Percentiles rank a stretch among this genome's conserved stretches.
Evolutionary conservation across 2,329 filamentous ascomycete species (phyloP).

Genomic region (Pyricularia sp.): DNA sequence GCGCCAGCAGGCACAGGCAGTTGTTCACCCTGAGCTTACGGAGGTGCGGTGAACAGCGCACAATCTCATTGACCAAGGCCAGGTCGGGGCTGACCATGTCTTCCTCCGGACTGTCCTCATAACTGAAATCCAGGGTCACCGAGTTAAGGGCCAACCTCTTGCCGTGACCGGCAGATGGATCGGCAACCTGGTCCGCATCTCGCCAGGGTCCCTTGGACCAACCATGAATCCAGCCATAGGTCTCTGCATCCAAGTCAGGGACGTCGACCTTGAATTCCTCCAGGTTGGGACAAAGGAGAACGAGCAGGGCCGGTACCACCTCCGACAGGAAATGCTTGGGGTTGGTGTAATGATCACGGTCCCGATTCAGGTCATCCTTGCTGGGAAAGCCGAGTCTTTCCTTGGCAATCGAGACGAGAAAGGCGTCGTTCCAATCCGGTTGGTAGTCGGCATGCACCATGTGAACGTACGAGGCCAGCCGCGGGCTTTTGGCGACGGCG

Average conservation of each 20-base stretch:
- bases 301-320: background rate
- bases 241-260: background rate
- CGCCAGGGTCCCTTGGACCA: background rate
- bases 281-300: background rate
- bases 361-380: background rate
- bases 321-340: background rate
- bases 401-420: background rate
- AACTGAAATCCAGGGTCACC: background rate
- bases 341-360: background rate
- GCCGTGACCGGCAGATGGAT: background rate
- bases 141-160: background rate
- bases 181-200: background rate
- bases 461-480: background rate
- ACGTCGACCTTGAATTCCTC: background rate
- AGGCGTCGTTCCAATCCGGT: background rate
- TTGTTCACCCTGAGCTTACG: background rate
- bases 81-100: background rate
- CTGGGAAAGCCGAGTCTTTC: background rate
- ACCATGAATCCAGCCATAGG: background rate
- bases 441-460: background rate
- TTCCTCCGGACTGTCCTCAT: background rate
- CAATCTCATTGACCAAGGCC: background rate
- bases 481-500: background rate
- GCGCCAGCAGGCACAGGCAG: background rate
- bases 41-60: background rate